A percentile compares a stretch with the other conserved stretches of the same genome.
Evolutionary conservation across 768 basidiomycete species (phyloP).

Genomic region (Panus rudis): DNA sequence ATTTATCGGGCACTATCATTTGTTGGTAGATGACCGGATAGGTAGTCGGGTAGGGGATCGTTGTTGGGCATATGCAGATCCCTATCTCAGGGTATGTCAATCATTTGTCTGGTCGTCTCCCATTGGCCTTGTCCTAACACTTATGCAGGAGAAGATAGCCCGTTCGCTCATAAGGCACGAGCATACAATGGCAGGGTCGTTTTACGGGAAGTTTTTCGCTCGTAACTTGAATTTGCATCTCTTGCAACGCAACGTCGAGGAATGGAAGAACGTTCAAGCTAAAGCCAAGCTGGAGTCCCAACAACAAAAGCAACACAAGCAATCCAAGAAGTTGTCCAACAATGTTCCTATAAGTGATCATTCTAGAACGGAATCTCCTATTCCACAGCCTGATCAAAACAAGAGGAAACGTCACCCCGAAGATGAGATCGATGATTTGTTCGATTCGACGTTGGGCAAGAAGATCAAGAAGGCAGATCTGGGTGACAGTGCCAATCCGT

Average conservation of each 20-base stretch:
- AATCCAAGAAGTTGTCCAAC: neutral
- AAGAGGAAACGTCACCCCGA: conserved; percentile 44
- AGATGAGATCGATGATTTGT: conserved; percentile 75
- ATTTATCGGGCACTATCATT: conserved; percentile 73
- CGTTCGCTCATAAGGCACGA: conserved; percentile 70
- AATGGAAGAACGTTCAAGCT: conserved; percentile 71
- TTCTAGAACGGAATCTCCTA: neutral
- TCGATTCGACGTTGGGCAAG: conserved; percentile 50
- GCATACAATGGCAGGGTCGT: conserved; percentile 63
- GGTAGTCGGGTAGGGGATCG: conserved; percentile 87
- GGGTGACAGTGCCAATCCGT: conserved; percentile 4
- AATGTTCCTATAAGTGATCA: neutral
- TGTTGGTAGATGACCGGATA: conserved; percentile 81
- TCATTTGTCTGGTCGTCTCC: neutral
- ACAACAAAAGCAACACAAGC: neutral
- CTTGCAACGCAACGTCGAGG: conserved; percentile 69
- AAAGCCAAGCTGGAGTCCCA: conserved; percentile 20
- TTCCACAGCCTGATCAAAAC: conserved; percentile 7
- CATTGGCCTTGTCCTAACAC: neutral
- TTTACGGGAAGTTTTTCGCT: conserved; percentile 84
- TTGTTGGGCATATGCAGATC: conserved; percentile 90
- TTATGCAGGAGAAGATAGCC: conserved; percentile 80
- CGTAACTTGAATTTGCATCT: conserved; percentile 73
- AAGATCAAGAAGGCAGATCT: conserved; percentile 53
- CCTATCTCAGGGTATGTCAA: conserved; percentile 72